Percentiles rank a stretch among this genome's conserved stretches.
Conservation (phyloP, 495 filamentous ascomycete genomes). For the Penicillium macrosclerotiorum region DNA sequence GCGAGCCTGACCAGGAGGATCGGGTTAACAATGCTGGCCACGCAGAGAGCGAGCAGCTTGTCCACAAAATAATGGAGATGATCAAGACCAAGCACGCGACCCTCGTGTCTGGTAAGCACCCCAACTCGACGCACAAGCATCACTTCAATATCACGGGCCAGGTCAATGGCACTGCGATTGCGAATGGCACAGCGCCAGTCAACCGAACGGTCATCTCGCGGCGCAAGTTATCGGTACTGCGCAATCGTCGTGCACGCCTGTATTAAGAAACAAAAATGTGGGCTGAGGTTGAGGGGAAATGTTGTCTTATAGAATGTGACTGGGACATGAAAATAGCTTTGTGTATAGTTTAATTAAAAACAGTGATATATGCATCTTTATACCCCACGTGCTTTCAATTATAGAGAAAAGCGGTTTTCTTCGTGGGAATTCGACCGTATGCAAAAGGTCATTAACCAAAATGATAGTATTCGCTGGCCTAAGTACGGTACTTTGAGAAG, state of each 20-base stretch:
- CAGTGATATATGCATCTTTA: constrained; percentile 1
- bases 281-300: not conserved
- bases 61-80: constrained; percentile 20
- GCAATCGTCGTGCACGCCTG: constrained; percentile 16
- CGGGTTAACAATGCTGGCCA: constrained; percentile 27
- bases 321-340: constrained; percentile 6
- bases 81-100: constrained; percentile 14
- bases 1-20: constrained; percentile 16
- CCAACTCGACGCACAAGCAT: constrained; percentile 10
- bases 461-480: too few relatives aligned
- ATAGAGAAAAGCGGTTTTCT: too few relatives aligned
- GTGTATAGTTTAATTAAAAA: constrained; percentile 11
- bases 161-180: constrained; percentile 23
- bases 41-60: constrained; percentile 18
- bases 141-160: constrained; percentile 9
- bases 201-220: constrained; percentile 19
- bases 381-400: too few relatives aligned
- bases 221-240: constrained; percentile 23
- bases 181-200: constrained; percentile 20
- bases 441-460: too few relatives aligned
- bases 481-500: too few relatives aligned
- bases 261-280: too few relatives aligned
- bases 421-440: too few relatives aligned
- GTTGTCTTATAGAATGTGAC: not conserved
- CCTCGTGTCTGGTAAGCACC: constrained; percentile 17